Conservation (phyloP, 495 filamentous ascomycete genomes). For the Penicillium cataractarum region DNA sequence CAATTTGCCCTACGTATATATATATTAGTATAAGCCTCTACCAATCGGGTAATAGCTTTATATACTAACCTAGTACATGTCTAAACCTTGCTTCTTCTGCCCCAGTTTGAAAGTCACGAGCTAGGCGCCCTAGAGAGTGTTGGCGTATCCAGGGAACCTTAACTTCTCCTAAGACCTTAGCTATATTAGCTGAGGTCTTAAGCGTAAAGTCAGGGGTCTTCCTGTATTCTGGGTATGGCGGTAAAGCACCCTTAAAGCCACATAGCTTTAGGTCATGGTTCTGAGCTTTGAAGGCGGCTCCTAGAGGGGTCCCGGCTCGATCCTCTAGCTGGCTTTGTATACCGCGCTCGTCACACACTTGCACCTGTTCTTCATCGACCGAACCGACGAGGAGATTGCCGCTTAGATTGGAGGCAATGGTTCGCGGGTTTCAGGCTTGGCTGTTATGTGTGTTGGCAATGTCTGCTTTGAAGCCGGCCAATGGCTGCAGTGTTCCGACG, state of each 20-base stretch:
- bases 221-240: conserved; percentile 1
- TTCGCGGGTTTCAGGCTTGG: neutral
- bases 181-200: conserved; percentile 1
- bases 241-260: conserved; percentile 1
- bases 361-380: conserved; percentile 4
- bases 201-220: conserved; percentile 5
- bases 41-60: neutral
- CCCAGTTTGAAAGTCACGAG: neutral
- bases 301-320: conserved; percentile 4
- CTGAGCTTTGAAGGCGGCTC: conserved; percentile 1
- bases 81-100: neutral
- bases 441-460: conserved; percentile 1
- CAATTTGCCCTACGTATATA: conserved; percentile 8
- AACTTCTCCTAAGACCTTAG: conserved; percentile 5
- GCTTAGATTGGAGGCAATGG: neutral
- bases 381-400: neutral
- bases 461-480: conserved; percentile 5
- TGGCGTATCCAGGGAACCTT: conserved; percentile 7
- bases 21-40: neutral
- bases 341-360: conserved; percentile 6
- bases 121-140: neutral
- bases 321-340: neutral
- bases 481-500: conserved; percentile 6
- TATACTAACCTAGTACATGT: conserved; percentile 7
- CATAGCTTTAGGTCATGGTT: conserved; percentile 5